Evolutionary conservation across 139 green algal species (phyloP), one percentile per base, ranked within the genome.

Genomic region (Eudorina sp.): DNA sequence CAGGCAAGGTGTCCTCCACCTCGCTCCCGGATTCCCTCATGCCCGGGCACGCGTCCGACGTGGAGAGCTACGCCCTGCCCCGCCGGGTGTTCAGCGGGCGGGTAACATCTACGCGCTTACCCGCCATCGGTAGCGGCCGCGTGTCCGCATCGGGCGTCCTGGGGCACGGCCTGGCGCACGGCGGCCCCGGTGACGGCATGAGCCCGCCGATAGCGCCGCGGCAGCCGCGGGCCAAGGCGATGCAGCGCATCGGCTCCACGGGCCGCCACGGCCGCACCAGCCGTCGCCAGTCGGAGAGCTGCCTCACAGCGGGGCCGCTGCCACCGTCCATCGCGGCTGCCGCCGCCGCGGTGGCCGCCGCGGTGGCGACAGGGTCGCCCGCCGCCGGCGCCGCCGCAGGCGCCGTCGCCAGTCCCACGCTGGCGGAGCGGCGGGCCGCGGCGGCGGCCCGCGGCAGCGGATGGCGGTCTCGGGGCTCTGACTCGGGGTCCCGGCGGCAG

Each of bases 81-180:
- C 75, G 75, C 31, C 46, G 31, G 8, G 9, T 51, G 13, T 34
- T 14, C 51, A 83, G 75, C 75, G 46, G 51, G 51, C n/a, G 51
- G 18, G 18, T 48, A 31, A 53, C 41, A 6, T 62, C 29, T 27
- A 51, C 48, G 40, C 48, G 48, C 3, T 31, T 81, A 16, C 73
- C 73, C 45, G 43, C 73, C 27, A 81, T 81, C 73, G 23, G 45
- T 45, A 31, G 73, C 73, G 73, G 73, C 73, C 73, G 73, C 45
- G n/a, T 62, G 0, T 81, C 73, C 14, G 4, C 73, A 19, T 64
- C 73, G 14, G 73, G 51, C 48, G 5, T 46, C 4, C 4, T 45
- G 18, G 19, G 16, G 66, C 66, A 23, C 13, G 51, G 51, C 51
- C n/a, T 72, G 62, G 62, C 38, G 62, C 62, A 25, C 27, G 27